Percentiles rank a stretch among this genome's conserved stretches.
phyloP scores from a whole-genome alignment of 495 filamentous ascomycete species.

The Tuber calosporum region DNA sequence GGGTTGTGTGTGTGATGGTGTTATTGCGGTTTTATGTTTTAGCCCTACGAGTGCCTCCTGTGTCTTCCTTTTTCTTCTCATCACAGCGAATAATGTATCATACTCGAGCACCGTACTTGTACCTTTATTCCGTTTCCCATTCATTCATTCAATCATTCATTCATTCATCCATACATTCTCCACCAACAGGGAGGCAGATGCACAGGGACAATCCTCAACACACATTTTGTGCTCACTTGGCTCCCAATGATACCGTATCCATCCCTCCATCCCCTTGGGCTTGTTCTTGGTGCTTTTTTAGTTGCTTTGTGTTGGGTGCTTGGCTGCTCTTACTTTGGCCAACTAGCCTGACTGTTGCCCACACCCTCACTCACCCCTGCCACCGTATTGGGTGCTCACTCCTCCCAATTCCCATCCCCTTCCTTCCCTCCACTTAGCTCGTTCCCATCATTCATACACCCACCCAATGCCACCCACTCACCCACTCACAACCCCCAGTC shows the following conservation, averaged over 20 bases:
- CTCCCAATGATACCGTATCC: not conserved
- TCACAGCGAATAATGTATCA: not conserved
- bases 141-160: not conserved
- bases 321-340: not conserved
- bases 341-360: not conserved
- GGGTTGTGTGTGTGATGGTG: not conserved
- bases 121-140: not conserved
- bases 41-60: not conserved
- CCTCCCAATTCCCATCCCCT: constrained; percentile 29
- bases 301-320: constrained; percentile 2
- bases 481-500: constrained; percentile 6
- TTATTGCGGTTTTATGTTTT: not conserved
- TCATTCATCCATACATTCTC: constrained; percentile 15
- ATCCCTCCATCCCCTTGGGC: not conserved
- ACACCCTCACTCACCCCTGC: constrained; percentile 1
- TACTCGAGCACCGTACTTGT: too few species aligned
- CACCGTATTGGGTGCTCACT: constrained; percentile 15
- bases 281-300: not conserved
- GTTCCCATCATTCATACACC: constrained; percentile 6
- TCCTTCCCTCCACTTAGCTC: constrained; percentile 22
- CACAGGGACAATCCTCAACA: constrained; percentile 10
- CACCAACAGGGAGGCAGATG: constrained; percentile 34
- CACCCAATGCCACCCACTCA: not conserved
- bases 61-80: not conserved
- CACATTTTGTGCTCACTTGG: not conserved